Conservation (phyloP, 805 yeast species). For the Metschnikowia picachoensis region DNA sequence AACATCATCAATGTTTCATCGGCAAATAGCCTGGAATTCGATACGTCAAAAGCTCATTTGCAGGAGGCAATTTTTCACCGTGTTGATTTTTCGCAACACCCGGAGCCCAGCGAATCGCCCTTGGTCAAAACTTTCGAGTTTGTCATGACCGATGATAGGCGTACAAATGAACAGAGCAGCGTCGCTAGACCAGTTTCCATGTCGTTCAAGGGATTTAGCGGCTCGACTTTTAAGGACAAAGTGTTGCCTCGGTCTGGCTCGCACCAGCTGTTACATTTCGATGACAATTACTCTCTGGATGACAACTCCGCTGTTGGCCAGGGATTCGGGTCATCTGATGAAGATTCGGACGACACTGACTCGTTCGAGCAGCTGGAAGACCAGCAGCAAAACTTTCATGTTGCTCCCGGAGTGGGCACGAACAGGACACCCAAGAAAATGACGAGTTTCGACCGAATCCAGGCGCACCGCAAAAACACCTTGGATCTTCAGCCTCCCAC, state of each 20-base stretch:
- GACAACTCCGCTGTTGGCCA: conserved; percentile 32
- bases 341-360: conserved; percentile 14
- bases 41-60: neutral
- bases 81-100: neutral
- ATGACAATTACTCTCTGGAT: conserved; percentile 26
- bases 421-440: conserved; percentile 1
- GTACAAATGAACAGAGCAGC: neutral
- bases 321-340: conserved; percentile 33
- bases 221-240: conserved; percentile 43
- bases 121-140: conserved; percentile 12
- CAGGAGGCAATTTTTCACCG: neutral
- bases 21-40: conserved; percentile 2
- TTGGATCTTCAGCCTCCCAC: conserved; percentile 18
- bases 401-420: neutral
- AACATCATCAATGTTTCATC: neutral
- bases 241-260: conserved; percentile 25
- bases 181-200: conserved; percentile 38
- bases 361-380: conserved; percentile 1
- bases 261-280: conserved; percentile 39
- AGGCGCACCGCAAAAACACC: conserved; percentile 13
- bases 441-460: conserved; percentile 11
- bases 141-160: conserved; percentile 7
- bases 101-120: conserved; percentile 7
- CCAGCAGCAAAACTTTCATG: neutral
- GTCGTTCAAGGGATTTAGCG: conserved; percentile 62